A percentile compares a stretch with the other conserved stretches of the same genome.
Evolutionary conservation across 2,329 filamentous ascomycete genomes (phyloP).

Genomic region (Colletotrichum coccodes): DNA sequence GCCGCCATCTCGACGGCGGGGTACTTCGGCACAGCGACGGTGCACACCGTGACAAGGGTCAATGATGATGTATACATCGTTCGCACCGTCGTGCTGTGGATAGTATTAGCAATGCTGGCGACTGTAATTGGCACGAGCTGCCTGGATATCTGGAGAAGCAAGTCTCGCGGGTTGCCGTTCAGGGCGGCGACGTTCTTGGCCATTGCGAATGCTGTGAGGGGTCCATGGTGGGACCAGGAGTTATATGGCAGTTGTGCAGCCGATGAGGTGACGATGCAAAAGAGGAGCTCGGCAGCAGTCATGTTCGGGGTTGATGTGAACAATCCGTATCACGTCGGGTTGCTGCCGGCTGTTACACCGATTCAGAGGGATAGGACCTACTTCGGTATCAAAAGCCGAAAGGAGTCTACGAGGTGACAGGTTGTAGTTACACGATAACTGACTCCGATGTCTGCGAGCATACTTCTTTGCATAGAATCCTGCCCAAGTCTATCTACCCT

Average conservation of each 20-base stretch:
- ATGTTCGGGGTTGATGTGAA: not conserved
- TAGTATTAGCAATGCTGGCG: conserved; percentile 3
- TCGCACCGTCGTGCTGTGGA: conserved; percentile 9
- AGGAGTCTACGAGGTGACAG: too few relatives aligned
- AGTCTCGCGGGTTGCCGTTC: conserved; percentile 9
- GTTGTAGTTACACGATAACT: too few relatives aligned
- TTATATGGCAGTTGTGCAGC: conserved; percentile 16
- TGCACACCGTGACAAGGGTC: not conserved
- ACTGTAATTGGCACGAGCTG: not conserved
- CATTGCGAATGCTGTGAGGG: conserved; percentile 14
- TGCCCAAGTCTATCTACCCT: too few relatives aligned
- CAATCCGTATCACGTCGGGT: not conserved
- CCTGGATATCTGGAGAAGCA: conserved; percentile 18
- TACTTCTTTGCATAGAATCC: too few relatives aligned
- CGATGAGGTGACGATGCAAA: not conserved
- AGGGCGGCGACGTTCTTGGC: conserved; percentile 15
- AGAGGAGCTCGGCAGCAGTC: conserved; percentile 13
- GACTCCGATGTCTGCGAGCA: too few relatives aligned
- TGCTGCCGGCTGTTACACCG: conserved; percentile 10
- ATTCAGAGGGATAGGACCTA: not conserved
- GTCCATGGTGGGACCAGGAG: conserved; percentile 15
- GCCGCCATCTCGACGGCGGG: conserved; percentile 8
- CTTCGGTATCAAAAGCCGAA: not conserved
- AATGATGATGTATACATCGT: conserved; percentile 11
- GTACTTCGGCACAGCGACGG: conserved; percentile 13